Percentiles rank a stretch among this genome's conserved stretches.
phyloP scores from a whole-genome alignment of 192 early-diverging fungal species.

The Phlyctochytrium arcticum region DNA sequence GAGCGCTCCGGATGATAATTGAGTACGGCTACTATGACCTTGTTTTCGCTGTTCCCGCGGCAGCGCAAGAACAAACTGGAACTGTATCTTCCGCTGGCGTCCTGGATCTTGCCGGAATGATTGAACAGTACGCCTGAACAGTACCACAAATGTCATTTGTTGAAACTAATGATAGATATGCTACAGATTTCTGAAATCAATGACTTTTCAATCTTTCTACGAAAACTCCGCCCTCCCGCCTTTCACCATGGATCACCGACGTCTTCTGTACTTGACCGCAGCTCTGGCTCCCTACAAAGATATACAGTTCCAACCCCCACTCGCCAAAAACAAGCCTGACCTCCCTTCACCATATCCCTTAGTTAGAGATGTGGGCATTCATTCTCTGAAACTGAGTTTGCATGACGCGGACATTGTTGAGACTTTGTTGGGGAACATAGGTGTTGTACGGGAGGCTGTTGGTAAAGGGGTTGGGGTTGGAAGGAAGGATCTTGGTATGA shows the following conservation, averaged over 20 bases:
- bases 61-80: slow-evolving; percentile 15
- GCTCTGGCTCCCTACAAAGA: slow-evolving; percentile 5
- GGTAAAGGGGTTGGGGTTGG: too few species aligned
- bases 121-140: background rate
- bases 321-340: too few species aligned
- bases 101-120: too few species aligned
- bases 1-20: slow-evolving; percentile 45
- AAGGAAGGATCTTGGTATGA: too few species aligned
- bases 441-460: background rate
- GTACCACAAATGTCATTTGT: background rate
- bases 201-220: background rate
- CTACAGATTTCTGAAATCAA: slow-evolving; percentile 2
- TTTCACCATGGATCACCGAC: slow-evolving; percentile 7
- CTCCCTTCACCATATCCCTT: too few species aligned
- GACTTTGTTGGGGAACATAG: background rate
- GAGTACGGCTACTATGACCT: slow-evolving; percentile 40
- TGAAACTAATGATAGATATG: too few species aligned
- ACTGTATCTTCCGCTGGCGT: background rate
- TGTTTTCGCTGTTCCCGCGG: slow-evolving; percentile 32
- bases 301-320: too few species aligned
- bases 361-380: too few species aligned
- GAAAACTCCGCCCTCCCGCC: background rate
- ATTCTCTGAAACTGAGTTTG: too few species aligned
- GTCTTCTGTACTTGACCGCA: slow-evolving; percentile 6
- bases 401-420: background rate